Percentiles rank a stretch among this genome's conserved stretches.
phyloP scores from a whole-genome alignment of 2,329 filamentous ascomycete genomes.

The Clonostachys rosea region DNA sequence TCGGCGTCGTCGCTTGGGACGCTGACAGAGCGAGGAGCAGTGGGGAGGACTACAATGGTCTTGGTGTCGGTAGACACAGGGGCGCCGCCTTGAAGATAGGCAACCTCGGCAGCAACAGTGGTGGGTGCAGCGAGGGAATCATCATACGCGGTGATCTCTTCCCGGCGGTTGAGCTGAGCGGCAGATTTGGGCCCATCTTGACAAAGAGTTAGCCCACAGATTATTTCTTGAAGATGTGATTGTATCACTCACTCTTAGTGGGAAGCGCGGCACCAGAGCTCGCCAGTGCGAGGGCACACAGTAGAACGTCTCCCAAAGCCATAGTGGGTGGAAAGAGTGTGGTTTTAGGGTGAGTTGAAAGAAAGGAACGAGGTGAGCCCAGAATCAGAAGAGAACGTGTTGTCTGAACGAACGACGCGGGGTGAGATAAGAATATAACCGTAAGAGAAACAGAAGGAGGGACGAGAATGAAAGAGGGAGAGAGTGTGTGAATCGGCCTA shows the following conservation, averaged over 20 bases:
- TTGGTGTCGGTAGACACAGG: background rate
- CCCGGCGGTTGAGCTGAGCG: background rate
- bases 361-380: background rate
- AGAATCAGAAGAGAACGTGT: background rate
- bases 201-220: too few relatives aligned
- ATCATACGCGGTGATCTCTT: slow-evolving; percentile 1
- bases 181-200: background rate
- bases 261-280: background rate
- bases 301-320: background rate
- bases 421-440: too few relatives aligned
- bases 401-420: too few relatives aligned
- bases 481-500: too few relatives aligned
- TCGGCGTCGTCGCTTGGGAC: background rate
- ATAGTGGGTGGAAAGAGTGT: background rate
- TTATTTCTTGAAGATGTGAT: background rate
- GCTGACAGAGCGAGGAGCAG: background rate
- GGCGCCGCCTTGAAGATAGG: background rate
- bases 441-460: too few relatives aligned
- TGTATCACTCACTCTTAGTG: background rate
- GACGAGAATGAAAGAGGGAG: too few relatives aligned
- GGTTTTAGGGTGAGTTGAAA: background rate
- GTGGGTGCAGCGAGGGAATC: background rate
- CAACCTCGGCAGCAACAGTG: background rate
- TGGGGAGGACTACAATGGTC: slow-evolving; percentile 1
- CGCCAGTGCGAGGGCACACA: slow-evolving; percentile 1